phyloP scores from a whole-genome alignment of 495 filamentous ascomycete genomes.

The Monascus purpureus region DNA sequence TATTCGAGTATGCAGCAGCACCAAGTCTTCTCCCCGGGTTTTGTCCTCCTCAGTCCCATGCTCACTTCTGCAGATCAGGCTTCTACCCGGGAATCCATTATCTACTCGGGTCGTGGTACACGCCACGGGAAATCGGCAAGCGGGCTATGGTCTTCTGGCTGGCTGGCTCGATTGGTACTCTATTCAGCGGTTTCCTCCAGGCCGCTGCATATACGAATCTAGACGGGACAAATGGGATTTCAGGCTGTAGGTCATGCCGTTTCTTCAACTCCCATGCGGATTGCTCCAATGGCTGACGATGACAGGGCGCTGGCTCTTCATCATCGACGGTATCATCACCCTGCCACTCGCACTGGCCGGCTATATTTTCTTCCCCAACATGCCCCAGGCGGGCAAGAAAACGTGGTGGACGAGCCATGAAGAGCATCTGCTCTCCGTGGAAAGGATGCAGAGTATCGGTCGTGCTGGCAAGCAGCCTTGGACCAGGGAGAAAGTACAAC shows the following conservation, averaged over 20 bases:
- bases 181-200: conserved; percentile 6
- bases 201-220: conserved; percentile 14
- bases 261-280: too few relatives aligned
- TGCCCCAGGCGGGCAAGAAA: conserved; percentile 2
- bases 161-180: conserved; percentile 2
- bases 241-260: too few relatives aligned
- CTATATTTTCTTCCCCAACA: conserved; percentile 3
- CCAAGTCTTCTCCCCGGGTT: too few relatives aligned
- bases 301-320: conserved; percentile 50
- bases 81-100: conserved; percentile 2
- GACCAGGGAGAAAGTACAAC: conserved; percentile 2
- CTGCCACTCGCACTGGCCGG: conserved; percentile 1
- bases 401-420: not conserved
- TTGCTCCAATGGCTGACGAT: too few relatives aligned
- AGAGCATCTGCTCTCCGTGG: conserved; percentile 1
- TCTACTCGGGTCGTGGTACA: conserved; percentile 5
- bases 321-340: conserved; percentile 14
- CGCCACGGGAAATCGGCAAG: conserved; percentile 18
- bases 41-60: too few relatives aligned
- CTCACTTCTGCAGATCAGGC: too few relatives aligned
- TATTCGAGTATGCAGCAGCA: conserved; percentile 3
- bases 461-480: not conserved
- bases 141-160: conserved; percentile 12
- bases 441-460: conserved; percentile 2
- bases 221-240: conserved; percentile 32